Evolutionary conservation across 305 asterid species (phyloP).

Genomic region (Nicotiana rustica): DNA sequence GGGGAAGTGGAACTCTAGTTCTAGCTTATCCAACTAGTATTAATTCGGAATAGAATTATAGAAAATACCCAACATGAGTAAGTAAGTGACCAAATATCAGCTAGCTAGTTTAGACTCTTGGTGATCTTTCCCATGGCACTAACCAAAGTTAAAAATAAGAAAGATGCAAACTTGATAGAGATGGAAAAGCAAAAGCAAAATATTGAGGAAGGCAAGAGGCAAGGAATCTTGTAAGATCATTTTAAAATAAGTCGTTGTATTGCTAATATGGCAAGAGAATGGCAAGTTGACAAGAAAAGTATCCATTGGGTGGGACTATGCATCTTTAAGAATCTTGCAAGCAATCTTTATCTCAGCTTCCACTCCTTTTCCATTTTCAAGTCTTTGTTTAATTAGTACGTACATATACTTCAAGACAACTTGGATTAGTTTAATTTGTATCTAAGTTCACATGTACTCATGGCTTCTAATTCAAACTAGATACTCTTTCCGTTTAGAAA

Average conservation of each 20-base stretch:
- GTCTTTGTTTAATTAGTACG: neutral
- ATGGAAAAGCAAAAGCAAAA: conserved; percentile 2
- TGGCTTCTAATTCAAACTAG: no score
- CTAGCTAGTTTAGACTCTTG: no score
- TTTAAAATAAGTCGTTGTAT: neutral
- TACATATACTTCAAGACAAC: neutral
- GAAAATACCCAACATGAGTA: no score
- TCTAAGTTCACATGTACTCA: no score
- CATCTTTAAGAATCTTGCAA: conserved; percentile 31
- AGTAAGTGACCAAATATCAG: no score
- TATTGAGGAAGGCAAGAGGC: neutral
- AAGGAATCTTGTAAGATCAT: neutral
- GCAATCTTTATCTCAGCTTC: conserved; percentile 7
- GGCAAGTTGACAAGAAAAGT: conserved; percentile 40
- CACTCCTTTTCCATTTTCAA: conserved; percentile 22
- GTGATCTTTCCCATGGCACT: neutral
- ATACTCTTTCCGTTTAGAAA: no score
- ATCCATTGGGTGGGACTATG: conserved; percentile 30
- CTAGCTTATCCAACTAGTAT: neutral
- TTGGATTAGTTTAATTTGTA: neutral
- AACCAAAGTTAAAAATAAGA: neutral
- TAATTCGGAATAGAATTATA: no score
- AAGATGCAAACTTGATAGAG: neutral
- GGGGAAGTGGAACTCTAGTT: neutral
- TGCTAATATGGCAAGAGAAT: conserved; percentile 3